Base-by-base conservation (phyloP, 2,329 filamentous ascomycete genomes). In the Eutypella sp. region DNA sequence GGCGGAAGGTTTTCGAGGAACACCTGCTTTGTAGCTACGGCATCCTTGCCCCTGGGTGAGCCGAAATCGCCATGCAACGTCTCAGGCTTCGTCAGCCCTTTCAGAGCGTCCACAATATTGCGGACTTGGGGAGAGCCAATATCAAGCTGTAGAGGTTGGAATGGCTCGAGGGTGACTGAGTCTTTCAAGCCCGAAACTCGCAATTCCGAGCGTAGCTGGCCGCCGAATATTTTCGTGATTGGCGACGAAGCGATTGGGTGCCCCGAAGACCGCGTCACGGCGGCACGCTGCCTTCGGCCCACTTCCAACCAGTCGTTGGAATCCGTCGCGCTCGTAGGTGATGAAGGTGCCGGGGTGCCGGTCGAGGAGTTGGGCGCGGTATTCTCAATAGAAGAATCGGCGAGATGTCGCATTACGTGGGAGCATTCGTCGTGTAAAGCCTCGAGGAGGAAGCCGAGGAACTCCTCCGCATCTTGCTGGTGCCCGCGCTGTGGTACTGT, bases 401-500 rank as follows among this genome's bases (percentile, higher is more conserved):
- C 62, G 5, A 72, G 69, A 46, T 70, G 71, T 52, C 80, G 79
- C 71, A 95, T 87, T 40, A 92, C 84, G 47, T 84, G 78, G 15
- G 83, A 81, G 63, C 91, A 96, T 66, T 99, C 93, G 53, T 97
- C 91, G 57, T 96, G 91, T 27, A 99, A 79, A 40, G 89, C 89
- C 60, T 96, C 91, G 4, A 99, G 75, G 27, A 99, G 74, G 64
- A 97, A 95, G 1, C 91, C 92, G 20, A 99, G 73, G 56, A 99
- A 99, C 61, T 99, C 93, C 62, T 99, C 90, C 1, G 93, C 93
- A 69, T 99, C 93, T 72, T 99, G 92, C 65, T 99, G 93, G 58
- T 96, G 92, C 15, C 93, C 93, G 49, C 90, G 87, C 84, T 90
- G 53, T 36, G 48, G 24, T 42, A 45, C 67, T 47, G 52, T 60